Evolutionary conservation across 2,329 filamentous ascomycete species (phyloP).

Genomic region (Beauveria sp.): DNA sequence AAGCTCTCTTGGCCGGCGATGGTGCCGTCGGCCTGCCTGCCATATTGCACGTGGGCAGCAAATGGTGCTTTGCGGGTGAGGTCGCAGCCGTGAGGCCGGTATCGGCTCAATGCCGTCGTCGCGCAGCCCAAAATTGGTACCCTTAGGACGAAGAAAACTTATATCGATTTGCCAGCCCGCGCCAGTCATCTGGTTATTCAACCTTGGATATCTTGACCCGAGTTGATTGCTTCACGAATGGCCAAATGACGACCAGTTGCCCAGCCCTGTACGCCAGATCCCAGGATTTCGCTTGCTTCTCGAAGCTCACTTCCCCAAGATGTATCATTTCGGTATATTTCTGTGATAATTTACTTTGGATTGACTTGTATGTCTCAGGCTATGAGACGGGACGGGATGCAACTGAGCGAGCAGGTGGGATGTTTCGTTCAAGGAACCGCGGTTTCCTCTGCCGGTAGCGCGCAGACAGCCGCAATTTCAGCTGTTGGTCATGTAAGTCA

Average conservation of each 20-base stretch:
- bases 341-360: not conserved
- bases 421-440: not conserved
- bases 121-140: not conserved
- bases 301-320: not conserved
- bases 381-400: not conserved
- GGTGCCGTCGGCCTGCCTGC: not conserved
- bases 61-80: not conserved
- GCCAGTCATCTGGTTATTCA: not conserved
- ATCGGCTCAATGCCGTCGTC: conserved; percentile 3
- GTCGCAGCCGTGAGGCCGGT: conserved; percentile 5
- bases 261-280: not conserved
- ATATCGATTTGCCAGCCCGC: not conserved
- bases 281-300: not conserved
- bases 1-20: not conserved
- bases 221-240: not conserved
- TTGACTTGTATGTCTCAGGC: not conserved
- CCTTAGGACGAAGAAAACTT: not conserved
- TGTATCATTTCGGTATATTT: not conserved
- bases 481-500: not conserved
- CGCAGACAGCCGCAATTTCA: not conserved
- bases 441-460: not conserved
- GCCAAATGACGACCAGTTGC: not conserved
- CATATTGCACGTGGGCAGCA: not conserved
- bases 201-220: not conserved
- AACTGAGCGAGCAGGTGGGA: not conserved